phyloP scores from a whole-genome alignment of 257 asterid species.

The Penstemon newberryi region DNA sequence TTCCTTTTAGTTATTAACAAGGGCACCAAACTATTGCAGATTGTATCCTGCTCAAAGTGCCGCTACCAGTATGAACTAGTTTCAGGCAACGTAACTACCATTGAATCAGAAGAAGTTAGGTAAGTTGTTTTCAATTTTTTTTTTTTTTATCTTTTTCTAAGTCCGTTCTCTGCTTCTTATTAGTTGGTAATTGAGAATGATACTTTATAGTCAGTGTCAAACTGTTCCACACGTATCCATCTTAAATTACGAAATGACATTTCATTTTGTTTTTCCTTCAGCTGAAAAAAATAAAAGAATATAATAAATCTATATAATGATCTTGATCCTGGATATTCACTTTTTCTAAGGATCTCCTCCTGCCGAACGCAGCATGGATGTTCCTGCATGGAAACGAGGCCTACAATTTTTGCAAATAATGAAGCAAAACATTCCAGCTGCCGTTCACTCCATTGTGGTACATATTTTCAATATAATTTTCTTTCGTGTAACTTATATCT shows the following conservation, averaged over 20 bases:
- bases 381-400: constrained; percentile 93
- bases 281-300: constrained; percentile 29
- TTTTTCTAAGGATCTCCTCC: constrained; percentile 98
- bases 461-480: constrained; percentile 12
- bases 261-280: constrained; percentile 27
- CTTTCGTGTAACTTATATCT: background rate
- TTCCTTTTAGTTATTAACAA: constrained; percentile 26
- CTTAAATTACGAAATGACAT: constrained; percentile 4
- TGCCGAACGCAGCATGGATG: constrained; percentile 99
- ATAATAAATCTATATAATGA: constrained; percentile 33
- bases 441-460: constrained; percentile 94
- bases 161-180: constrained; percentile 4
- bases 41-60: constrained; percentile 89
- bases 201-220: constrained; percentile 6
- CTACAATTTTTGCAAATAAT: constrained; percentile 65
- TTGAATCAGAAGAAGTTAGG: constrained; percentile 95
- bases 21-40: constrained; percentile 43
- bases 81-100: constrained; percentile 71
- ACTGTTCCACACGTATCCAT: constrained; percentile 18
- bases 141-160: constrained; percentile 5
- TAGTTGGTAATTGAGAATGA: constrained; percentile 19
- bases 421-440: constrained; percentile 85
- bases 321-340: constrained; percentile 85
- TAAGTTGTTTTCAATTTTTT: constrained; percentile 29
- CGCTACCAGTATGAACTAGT: constrained; percentile 86